Evolutionary conservation across 2,329 filamentous ascomycete genomes (phyloP), one percentile per base, ranked within the genome.

Genomic region (Exophiala aquamarina): DNA sequence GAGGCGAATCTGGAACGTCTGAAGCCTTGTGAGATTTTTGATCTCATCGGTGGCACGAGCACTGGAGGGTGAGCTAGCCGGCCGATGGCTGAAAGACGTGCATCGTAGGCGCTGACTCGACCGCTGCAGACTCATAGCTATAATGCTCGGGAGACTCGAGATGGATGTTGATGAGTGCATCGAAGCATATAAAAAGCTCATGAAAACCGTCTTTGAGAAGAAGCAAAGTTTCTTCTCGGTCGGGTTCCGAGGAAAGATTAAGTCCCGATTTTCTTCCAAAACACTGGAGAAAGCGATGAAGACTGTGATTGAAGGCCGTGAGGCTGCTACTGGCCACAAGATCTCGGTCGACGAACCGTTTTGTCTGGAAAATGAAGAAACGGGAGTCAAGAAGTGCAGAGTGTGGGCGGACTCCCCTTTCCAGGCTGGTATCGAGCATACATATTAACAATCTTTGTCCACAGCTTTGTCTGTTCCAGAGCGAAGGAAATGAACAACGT

Each of bases 71-170:
- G 20, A 37, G 37, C 9, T 31, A 31, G n/a, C n/a, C n/a, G n/a
- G n/a, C 28, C 28, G n/a, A 31, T 31, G 10, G 7, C 11, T 29
- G 20, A 4, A 28, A 36, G 41, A 5, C 37, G 9, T 31, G 28
- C 28, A 31, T 9, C 28, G 28, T 31, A n/a, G n/a, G 28, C n/a
- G 28, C 28, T 31, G n/a, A 31, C 17, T n/a, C n/a, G n/a, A 20
- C 6, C 20, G 7, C 15, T 6, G 9, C 31, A 52, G 50, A 1
- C 52, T 71, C 2, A 66, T 70, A 19, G 64, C 64, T 0, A 65
- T 70, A 14, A 69, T 70, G 64, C 52, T 71, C 0, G 66, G 65
- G 1, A 56, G 66, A 2, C 52, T 71, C 1, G 54, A 62, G 6
- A 68, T 70, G 62, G 55, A 45, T 8, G 54, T 66, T 1, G 58